Evolutionary conservation across 2,329 filamentous ascomycete species (phyloP).

Genomic region (Aspergillus pseudoviridinutans): DNA sequence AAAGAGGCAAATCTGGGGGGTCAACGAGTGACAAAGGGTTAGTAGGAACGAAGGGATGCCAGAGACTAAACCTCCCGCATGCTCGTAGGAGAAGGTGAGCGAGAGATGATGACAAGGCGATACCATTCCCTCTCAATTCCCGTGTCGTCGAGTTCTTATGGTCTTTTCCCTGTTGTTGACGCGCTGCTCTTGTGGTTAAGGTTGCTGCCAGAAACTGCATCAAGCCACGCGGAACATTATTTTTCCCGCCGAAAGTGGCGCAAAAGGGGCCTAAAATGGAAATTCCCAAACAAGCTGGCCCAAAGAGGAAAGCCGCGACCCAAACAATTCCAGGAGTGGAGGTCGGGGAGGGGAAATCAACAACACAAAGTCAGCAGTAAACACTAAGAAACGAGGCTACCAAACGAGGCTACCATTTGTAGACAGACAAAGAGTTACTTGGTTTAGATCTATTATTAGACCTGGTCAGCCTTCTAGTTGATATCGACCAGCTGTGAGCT

Average conservation of each 20-base stretch:
- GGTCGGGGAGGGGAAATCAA: constrained; percentile 13
- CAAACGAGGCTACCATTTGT: no score
- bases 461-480: no score
- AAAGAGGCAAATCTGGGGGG: constrained; percentile 1
- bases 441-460: not conserved
- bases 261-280: constrained; percentile 17
- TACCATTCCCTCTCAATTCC: constrained; percentile 1
- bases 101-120: not conserved
- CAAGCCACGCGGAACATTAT: constrained; percentile 23
- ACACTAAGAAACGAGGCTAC: not conserved
- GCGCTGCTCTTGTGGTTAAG: constrained; percentile 16
- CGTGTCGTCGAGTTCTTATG: constrained; percentile 4
- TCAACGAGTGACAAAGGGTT: constrained; percentile 7
- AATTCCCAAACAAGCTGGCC: constrained; percentile 31
- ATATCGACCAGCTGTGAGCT: no score
- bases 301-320: constrained; percentile 15
- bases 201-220: constrained; percentile 16
- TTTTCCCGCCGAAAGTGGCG: constrained; percentile 21
- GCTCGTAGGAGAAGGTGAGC: not conserved
- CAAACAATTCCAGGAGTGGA: constrained; percentile 9
- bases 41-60: not conserved
- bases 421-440: not conserved
- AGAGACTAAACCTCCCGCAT: constrained; percentile 3
- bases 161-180: constrained; percentile 22
- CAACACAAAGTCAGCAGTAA: constrained; percentile 1